Evolutionary conservation across 257 asterid genomes (phyloP), one percentile per base, ranked within the genome.

Genomic region (Datura wrightii): DNA sequence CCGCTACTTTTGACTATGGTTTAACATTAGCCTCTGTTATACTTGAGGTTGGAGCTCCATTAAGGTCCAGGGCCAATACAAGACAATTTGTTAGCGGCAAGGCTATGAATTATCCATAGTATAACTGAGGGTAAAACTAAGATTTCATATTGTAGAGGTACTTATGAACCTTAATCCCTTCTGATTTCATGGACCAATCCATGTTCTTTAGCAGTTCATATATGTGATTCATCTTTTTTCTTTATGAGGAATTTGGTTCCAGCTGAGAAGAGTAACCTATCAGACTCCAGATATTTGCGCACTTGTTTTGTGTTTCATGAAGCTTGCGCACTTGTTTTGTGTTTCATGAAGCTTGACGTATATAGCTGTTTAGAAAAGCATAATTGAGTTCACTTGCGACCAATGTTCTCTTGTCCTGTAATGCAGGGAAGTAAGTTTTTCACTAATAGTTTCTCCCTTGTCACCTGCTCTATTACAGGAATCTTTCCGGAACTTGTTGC

Each of bases 401-500:
- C 24, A 37, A 18, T 66, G 48, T 6, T 82, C 46, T 67, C 44
- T 7, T 83, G 54, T 42, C 15, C 50, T 15, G 15, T 6, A 10
- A 18, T 46, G 11, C 59, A 66, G 54, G 84, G 10, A 41, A 9
- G 19, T 7, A 60, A 36, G 14, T 80, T 37, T 79, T 84, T 56
- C 4, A 41, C 53, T 10, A 9, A 42, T 14, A 58, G 46, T 42
- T 70, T 50, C n/a, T 85, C n/a, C 65, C 72, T 39, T 79, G 54
- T 31, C 4, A 0, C 14, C 24, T 3, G 82, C 63, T 78, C 34
- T 78, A 52, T 31, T 78, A 82, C 87, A 96, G 99, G 98, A 91
- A 84, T 90, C 94, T 15, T 96, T 92, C 86, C 96, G 92, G 83
- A 89, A 89, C 83, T 85, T 96, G 89, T 91, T 96, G 91, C 89